phyloP scores from a whole-genome alignment of 768 basidiomycete species.

The Rhodocollybia butyracea region DNA sequence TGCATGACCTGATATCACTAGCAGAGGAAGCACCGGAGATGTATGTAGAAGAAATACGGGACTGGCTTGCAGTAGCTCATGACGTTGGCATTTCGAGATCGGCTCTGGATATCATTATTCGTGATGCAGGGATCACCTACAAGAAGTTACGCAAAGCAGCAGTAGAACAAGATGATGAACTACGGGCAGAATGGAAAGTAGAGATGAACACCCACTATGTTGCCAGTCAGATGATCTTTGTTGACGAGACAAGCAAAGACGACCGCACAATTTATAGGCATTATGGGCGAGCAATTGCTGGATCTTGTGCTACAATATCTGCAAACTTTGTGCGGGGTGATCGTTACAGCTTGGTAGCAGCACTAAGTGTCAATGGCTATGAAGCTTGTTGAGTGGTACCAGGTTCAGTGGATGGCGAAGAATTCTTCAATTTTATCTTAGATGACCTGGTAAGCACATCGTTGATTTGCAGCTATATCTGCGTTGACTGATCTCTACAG shows the following conservation, averaged over 20 bases:
- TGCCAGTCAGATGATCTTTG: slow-evolving; percentile 19
- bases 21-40: neutral
- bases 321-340: slow-evolving; percentile 20
- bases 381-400: slow-evolving; percentile 18
- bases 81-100: slow-evolving; percentile 13
- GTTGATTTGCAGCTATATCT: too few relatives aligned
- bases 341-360: slow-evolving; percentile 23
- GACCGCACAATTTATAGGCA: slow-evolving; percentile 20
- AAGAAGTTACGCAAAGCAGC: slow-evolving; percentile 17
- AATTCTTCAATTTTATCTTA: slow-evolving; percentile 28
- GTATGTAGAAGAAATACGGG: neutral
- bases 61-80: slow-evolving; percentile 9
- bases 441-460: slow-evolving; percentile 19
- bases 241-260: slow-evolving; percentile 29
- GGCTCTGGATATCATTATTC: slow-evolving; percentile 4
- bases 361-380: slow-evolving; percentile 23
- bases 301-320: slow-evolving; percentile 13
- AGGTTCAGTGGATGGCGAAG: slow-evolving; percentile 24
- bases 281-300: slow-evolving; percentile 20
- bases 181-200: slow-evolving; percentile 10
- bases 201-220: slow-evolving; percentile 9
- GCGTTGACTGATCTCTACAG: too few relatives aligned
- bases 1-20: neutral
- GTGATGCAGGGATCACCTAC: slow-evolving; percentile 20
- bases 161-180: slow-evolving; percentile 14